Conservation (phyloP, 2,329 filamentous ascomycete species). For the Curvularia sp. region DNA sequence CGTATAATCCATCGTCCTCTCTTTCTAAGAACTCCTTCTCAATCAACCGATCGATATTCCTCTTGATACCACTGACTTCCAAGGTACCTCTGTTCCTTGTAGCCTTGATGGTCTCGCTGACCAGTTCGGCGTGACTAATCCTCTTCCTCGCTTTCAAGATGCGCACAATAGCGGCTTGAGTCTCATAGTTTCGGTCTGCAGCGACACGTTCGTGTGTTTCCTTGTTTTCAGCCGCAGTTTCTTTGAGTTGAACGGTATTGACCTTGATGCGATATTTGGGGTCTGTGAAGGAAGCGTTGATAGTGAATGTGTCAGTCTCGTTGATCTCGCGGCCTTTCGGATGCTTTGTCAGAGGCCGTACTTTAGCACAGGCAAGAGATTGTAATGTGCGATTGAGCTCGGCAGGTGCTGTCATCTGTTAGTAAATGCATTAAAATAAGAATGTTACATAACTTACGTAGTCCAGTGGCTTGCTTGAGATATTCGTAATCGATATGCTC, state of each 20-base stretch:
- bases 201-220: constrained; percentile 90
- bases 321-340: constrained; percentile 85
- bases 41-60: constrained; percentile 87
- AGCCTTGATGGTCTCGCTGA: constrained; percentile 89
- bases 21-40: constrained; percentile 52
- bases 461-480: constrained; percentile 75
- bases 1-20: constrained; percentile 52
- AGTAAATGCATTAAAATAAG: constrained; percentile 8
- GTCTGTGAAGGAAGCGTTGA: constrained; percentile 79
- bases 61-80: constrained; percentile 88
- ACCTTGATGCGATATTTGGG: constrained; percentile 93
- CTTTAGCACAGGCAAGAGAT: constrained; percentile 90
- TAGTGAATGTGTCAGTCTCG: constrained; percentile 79
- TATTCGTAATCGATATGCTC: constrained; percentile 76
- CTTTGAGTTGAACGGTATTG: constrained; percentile 97
- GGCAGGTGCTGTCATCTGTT: constrained; percentile 62
- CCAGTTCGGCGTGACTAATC: constrained; percentile 84
- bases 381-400: constrained; percentile 92
- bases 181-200: constrained; percentile 92
- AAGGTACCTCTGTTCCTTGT: constrained; percentile 87
- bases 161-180: constrained; percentile 92
- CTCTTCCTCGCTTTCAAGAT: constrained; percentile 96
- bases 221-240: constrained; percentile 94
- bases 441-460: constrained; percentile 60
- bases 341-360: constrained; percentile 81